Conservation (phyloP, 2,329 filamentous ascomycete genomes). For the Epichloe uncinata region DNA sequence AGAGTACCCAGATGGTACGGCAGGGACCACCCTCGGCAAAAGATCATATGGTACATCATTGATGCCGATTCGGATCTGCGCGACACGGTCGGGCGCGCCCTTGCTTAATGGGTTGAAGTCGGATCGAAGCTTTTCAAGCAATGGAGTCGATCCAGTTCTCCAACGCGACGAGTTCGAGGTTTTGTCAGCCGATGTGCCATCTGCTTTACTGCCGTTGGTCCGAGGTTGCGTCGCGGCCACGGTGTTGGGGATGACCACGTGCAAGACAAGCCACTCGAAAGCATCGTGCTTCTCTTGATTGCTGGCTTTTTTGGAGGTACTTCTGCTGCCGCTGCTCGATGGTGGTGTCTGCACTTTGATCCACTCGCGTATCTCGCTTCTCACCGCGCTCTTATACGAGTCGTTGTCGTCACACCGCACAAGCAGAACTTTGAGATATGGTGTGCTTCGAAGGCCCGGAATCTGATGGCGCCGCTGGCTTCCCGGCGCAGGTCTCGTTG, state of each 20-base stretch:
- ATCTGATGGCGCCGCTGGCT: slow-evolving; percentile 72
- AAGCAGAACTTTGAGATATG: slow-evolving; percentile 83
- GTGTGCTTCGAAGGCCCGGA: slow-evolving; percentile 79
- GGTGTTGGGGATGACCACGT: slow-evolving; percentile 83
- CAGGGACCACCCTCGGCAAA: slow-evolving; percentile 48
- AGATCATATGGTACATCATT: slow-evolving; percentile 55
- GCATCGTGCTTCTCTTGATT: slow-evolving; percentile 89
- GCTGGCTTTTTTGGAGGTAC: slow-evolving; percentile 37
- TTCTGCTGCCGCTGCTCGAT: slow-evolving; percentile 24
- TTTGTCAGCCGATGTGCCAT: slow-evolving; percentile 50
- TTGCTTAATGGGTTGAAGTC: slow-evolving; percentile 76
- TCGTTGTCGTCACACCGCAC: slow-evolving; percentile 94
- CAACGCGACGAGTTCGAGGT: slow-evolving; percentile 56
- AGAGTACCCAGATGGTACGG: slow-evolving; percentile 47
- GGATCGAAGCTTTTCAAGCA: slow-evolving; percentile 77
- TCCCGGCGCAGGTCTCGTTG: slow-evolving; percentile 19
- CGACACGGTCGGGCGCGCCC: slow-evolving; percentile 59
- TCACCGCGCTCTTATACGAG: slow-evolving; percentile 68
- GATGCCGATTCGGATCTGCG: slow-evolving; percentile 69
- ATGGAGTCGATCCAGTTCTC: slow-evolving; percentile 64
- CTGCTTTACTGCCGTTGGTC: slow-evolving; percentile 37
- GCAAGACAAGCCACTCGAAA: slow-evolving; percentile 87
- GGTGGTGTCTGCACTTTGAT: slow-evolving; percentile 61
- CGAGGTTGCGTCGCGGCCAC: slow-evolving; percentile 66
- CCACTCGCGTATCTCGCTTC: slow-evolving; percentile 79